Conservation (phyloP, 2,329 filamentous ascomycete genomes). For the Penicillium expansum region DNA sequence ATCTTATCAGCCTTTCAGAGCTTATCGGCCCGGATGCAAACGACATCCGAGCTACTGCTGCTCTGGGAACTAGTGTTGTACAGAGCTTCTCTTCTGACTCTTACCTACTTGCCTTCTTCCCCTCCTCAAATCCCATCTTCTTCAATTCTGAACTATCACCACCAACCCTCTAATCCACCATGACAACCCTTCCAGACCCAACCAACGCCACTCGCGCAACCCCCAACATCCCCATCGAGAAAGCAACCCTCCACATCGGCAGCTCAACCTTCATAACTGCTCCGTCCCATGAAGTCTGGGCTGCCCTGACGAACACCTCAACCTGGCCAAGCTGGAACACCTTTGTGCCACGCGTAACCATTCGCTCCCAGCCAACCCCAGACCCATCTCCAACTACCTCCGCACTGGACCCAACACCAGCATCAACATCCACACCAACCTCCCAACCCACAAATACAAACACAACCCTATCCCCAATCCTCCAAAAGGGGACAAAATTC, state of each 20-base stretch:
- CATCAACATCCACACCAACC: conserved; percentile 12
- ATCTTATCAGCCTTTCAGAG: not conserved
- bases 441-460: not conserved
- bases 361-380: conserved; percentile 41
- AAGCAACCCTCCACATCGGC: conserved; percentile 32
- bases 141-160: not conserved
- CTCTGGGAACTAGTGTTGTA: not conserved
- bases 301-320: conserved; percentile 45
- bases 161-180: not conserved
- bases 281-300: conserved; percentile 44
- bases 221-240: conserved; percentile 32
- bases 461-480: conserved; percentile 21
- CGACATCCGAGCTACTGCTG: not conserved
- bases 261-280: conserved; percentile 42
- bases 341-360: conserved; percentile 47
- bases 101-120: not conserved
- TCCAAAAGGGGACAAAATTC: conserved; percentile 44
- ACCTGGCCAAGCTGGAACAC: conserved; percentile 50
- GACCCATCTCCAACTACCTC: not conserved
- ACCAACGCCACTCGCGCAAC: conserved; percentile 27
- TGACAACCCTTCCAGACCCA: conserved; percentile 16
- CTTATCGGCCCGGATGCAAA: not conserved
- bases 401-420: conserved; percentile 4
- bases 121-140: not conserved
- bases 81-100: not conserved